Base-by-base conservation (phyloP, 129 eudicot species). In the Helichrysum umbraculigerum region DNA sequence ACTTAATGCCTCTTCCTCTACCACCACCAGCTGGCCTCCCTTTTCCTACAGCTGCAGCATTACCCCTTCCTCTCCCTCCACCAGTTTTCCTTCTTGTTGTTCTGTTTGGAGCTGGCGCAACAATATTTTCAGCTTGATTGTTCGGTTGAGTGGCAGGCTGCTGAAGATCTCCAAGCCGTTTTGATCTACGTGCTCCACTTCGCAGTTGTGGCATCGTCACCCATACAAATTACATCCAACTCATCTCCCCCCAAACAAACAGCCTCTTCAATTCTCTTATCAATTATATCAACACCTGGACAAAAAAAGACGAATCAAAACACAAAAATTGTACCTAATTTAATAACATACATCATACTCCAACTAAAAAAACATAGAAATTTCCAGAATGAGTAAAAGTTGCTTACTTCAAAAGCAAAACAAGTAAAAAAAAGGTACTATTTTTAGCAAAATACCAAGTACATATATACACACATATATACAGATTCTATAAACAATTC, bases 201-300 rank as follows among this genome's bases (percentile, higher is more conserved):
- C 96, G 96, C 92, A 95, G 87, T 86, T 91, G 97, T 84, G 99
- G 99, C 99, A 95, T 95, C 88, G 83, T 95, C 92, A 80, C 89
- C 97, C 99, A 95, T 91, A 85, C 97, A 95, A 87, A 58, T 91
- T 86, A 86, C 78, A 74, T 79, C 83, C 90, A 71, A 60, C 91
- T 79, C 85, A 84, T 79, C 73, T 75, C 80, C 78, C 71, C 83
- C 83, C 78, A 81, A 72, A 22, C 39, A 32, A 63, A 3, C 77
- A 73, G 74, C 79, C 44, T 81, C 74, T 76, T 76, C 71, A 82
- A 71, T 63, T 42, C 70, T 80, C 73, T 73, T 78, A 72, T 72
- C 17, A 50, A 44, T 83, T 73, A 42, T 15, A 50, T 6, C 34
- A 30, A 74, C 19, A 70, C 17, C 37, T 17, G 39, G 34, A 77